These are phyloP conservation scores for Crithidia fasciculata DNA, from an alignment of 208 protist genomes.

Conservation along the genomic window DNA sequence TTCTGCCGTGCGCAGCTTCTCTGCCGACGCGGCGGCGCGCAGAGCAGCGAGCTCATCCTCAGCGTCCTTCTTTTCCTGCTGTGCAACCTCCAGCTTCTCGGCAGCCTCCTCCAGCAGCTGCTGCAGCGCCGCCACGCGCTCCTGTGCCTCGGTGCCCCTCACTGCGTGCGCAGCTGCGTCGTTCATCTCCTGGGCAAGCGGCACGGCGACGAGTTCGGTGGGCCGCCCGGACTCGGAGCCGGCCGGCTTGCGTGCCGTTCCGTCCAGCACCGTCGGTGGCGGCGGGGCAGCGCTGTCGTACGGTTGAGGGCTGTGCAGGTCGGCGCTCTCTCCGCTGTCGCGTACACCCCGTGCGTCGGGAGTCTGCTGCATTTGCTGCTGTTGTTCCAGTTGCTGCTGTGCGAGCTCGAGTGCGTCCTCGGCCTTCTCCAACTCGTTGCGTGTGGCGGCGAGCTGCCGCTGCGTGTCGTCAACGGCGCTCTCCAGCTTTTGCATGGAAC, in stretches of 20 bases:
- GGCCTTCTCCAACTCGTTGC: not conserved
- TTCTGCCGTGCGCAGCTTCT: slow-evolving; percentile 18
- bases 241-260: slow-evolving; percentile 11
- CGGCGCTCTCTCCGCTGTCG: slow-evolving; percentile 9
- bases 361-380: slow-evolving; percentile 10
- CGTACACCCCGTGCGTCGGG: not conserved
- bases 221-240: slow-evolving; percentile 3
- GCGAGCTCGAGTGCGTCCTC: slow-evolving; percentile 5
- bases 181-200: slow-evolving; percentile 14
- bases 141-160: not conserved
- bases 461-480: slow-evolving; percentile 15
- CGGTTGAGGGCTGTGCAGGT: not conserved
- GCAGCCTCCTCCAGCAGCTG: slow-evolving; percentile 19
- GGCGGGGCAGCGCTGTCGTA: slow-evolving; percentile 13
- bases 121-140: not conserved
- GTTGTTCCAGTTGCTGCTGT: not conserved
- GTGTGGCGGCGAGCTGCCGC: slow-evolving; percentile 1
- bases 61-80: slow-evolving; percentile 3
- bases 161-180: slow-evolving; percentile 11
- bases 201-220: slow-evolving; percentile 21
- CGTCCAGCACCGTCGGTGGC: not conserved
- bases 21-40: slow-evolving; percentile 17
- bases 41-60: slow-evolving; percentile 11
- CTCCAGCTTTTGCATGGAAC: slow-evolving; percentile 22
- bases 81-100: not conserved